Base-by-base conservation (phyloP, 1,284 basidiomycete genomes). In the Microbotryum silenes-acaulis region DNA sequence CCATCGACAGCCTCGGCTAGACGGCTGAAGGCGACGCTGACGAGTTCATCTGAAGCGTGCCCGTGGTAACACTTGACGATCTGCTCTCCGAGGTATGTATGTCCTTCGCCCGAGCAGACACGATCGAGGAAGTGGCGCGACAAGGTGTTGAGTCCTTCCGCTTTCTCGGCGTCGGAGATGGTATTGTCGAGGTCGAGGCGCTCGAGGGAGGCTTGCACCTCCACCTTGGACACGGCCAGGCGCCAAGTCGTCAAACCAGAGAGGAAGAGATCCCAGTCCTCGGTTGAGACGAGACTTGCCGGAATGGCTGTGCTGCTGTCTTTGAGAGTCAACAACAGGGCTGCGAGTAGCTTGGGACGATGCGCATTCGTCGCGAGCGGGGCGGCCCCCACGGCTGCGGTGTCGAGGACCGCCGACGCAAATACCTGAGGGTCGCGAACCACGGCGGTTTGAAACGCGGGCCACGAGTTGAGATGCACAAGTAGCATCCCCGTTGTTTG, bases 191-290 rank as follows among this genome's bases (percentile, higher is more conserved):
- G 57, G 9, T 63, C 65, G 45, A 69, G 60, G 6, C 67, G 65
- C 37, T 69, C 67, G 47, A 69, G 65, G 9, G 57, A 65, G 3
- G 67, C 58, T 21, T 65, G 65, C 42, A 69, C 61, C 33, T 69
- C 67, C 54, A 69, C 63, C 50, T 69, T 69, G 6, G 63, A 65
- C 18, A 65, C 44, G 7, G 65, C 33, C 4, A 69, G 58, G 12
- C 65, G 61, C 67, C 67, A 69, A 6, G 67, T 57, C 9, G 65
- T 67, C 6, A 69, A 52, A 20, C 67, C 65, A 8, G 67, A 69
- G 16, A 69, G 63, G 61, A 69, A 69, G 44, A 61, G 20, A 51
- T 69, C 67, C 59, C 61, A 65, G 44, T 69, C 67, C 29, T 69
- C 67, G 7, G 67, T 67, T 42, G 67, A 69, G 9, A 60, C 58